Evolutionary conservation across 176 grass and related monocot species (phyloP), one percentile per base, ranked within the genome.

Genomic region (Juncus effusus): DNA sequence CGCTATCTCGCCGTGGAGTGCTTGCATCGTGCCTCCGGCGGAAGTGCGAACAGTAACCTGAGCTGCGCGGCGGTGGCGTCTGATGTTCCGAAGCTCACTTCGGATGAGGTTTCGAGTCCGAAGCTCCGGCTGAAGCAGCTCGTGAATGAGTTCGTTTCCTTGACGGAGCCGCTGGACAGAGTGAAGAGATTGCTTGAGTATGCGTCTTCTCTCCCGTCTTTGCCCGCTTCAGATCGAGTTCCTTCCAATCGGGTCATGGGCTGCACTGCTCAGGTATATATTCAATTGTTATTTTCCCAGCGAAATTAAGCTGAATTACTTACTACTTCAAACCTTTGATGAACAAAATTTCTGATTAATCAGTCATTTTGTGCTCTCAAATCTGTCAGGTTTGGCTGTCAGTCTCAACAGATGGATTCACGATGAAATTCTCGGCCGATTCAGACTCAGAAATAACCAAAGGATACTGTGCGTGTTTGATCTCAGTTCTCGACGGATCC

Each of bases 401-500:
- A 35, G 15, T 19, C 54, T 72, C 69, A 59, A 72, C 40, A 3
- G 82, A 28, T 6, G 69, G 66, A 8, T 85, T 83, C 35, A 72
- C 72, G 56, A 84, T 97, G 93, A 70, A 79, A 35, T 97, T 97
- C 77, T 73, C 88, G 1, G 93, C 88, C 36, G 93, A 97, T 64
- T 97, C 93, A 10, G 93, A 97, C 72, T 89, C 93, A 10, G 93
- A 97, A 76, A 84, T 96, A 69, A 91, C 88, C 28, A 85, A 84
- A 13, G 88, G 93, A 0, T 97, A 86, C 73, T 97, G 88, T 79
- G 80, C 85, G 12, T 86, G 71, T 76, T 85, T 97, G 61, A 56
- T 97, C 66, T 74, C 79, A 36, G 93, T 84, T 10, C 75, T 97
- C 39, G 72, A 97, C 61, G 85, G 93, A 13, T 82, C 85, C 11